Evolutionary conservation across 106 monocot species (phyloP).

Genomic region (Ottelia alismoides): DNA sequence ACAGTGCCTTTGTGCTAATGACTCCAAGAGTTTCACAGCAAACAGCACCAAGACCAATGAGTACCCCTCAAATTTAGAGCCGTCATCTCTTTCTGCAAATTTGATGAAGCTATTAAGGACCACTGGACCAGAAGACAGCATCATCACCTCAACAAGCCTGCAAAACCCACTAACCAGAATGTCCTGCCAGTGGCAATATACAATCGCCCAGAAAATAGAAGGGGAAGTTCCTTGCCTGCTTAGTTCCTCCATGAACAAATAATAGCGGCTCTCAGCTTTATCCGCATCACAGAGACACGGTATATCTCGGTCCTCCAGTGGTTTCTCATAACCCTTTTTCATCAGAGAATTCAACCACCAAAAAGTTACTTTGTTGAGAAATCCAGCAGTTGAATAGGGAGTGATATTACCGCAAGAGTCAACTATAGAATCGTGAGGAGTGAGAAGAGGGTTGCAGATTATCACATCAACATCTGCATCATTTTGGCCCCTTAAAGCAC

Average conservation of each 20-base stretch:
- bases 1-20: slow-evolving; percentile 92
- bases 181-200: slow-evolving; percentile 50
- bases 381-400: slow-evolving; percentile 45
- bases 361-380: slow-evolving; percentile 54
- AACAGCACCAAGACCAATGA: slow-evolving; percentile 53
- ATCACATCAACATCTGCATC: neutral
- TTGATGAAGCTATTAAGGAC: slow-evolving; percentile 68
- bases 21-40: slow-evolving; percentile 59
- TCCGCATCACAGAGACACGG: slow-evolving; percentile 37
- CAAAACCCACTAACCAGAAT: slow-evolving; percentile 58
- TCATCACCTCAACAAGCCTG: slow-evolving; percentile 57
- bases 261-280: slow-evolving; percentile 24
- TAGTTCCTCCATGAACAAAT: slow-evolving; percentile 31
- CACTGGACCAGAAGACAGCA: slow-evolving; percentile 48
- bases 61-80: slow-evolving; percentile 28
- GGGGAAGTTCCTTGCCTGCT: slow-evolving; percentile 19
- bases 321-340: slow-evolving; percentile 46
- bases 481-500: slow-evolving; percentile 3
- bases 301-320: slow-evolving; percentile 58
- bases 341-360: slow-evolving; percentile 85
- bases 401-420: slow-evolving; percentile 20
- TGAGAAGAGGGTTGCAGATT: slow-evolving; percentile 19
- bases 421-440: neutral
- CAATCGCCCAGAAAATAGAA: slow-evolving; percentile 45
- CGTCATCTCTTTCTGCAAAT: slow-evolving; percentile 25